These are phyloP conservation scores for Starmerella vitae DNA, from an alignment of 805 yeast species.

Conservation along the genomic window DNA sequence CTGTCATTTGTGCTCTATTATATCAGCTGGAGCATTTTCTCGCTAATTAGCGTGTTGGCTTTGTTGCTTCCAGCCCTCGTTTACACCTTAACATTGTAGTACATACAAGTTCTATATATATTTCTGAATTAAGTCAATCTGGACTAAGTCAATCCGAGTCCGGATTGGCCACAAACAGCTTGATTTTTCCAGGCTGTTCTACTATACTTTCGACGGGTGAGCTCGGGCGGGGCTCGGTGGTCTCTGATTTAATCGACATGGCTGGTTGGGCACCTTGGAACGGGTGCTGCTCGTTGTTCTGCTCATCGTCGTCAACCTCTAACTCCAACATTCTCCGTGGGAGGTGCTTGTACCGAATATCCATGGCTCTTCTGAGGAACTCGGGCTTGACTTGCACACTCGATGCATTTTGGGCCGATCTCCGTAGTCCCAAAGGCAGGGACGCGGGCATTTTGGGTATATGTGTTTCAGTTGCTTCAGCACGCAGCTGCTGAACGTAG, in stretches of 20 bases:
- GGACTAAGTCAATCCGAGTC: constrained; percentile 20
- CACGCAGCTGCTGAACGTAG: constrained; percentile 24
- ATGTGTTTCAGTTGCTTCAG: constrained; percentile 24
- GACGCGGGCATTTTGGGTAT: constrained; percentile 19
- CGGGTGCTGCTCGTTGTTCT: constrained; percentile 1
- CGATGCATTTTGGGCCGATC: constrained; percentile 7
- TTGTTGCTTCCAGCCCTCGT: constrained; percentile 42
- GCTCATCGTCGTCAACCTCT: constrained; percentile 57
- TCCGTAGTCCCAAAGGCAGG: constrained; percentile 21
- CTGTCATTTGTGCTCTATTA: constrained; percentile 43
- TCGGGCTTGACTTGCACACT: constrained; percentile 21
- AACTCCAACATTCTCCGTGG: constrained; percentile 57
- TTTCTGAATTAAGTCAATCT: too few relatives aligned
- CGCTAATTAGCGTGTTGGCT: constrained; percentile 37
- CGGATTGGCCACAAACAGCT: constrained; percentile 31
- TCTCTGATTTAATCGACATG: background rate
- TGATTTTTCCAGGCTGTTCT: constrained; percentile 26
- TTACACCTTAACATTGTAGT: too few relatives aligned
- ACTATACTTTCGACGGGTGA: constrained; percentile 25
- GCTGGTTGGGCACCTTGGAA: background rate
- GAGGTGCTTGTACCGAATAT: constrained; percentile 29
- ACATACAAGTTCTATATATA: background rate
- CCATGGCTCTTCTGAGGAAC: constrained; percentile 27
- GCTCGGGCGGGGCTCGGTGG: constrained; percentile 8
- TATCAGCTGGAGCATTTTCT: constrained; percentile 46